phyloP scores from a whole-genome alignment of 306 rosid species.

The Clitoria ternatea region DNA sequence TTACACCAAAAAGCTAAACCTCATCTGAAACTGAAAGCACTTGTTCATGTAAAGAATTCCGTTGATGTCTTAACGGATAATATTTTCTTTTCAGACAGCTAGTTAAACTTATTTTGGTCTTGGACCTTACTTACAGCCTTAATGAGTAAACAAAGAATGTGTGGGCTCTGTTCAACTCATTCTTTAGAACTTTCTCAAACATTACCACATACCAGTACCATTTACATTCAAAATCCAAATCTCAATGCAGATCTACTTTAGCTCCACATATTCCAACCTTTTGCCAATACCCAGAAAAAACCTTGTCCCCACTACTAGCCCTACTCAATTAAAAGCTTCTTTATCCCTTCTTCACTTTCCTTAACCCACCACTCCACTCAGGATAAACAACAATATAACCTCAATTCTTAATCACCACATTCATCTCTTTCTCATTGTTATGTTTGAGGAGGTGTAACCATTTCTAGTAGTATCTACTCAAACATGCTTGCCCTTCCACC shows the following conservation, averaged over 20 bases:
- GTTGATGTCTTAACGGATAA: no score
- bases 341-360: conserved; percentile 32
- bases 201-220: conserved; percentile 31
- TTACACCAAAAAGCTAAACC: no score
- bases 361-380: conserved; percentile 22
- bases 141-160: conserved; percentile 1
- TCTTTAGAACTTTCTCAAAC: conserved; percentile 32
- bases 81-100: no score
- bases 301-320: conserved; percentile 46
- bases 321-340: conserved; percentile 56
- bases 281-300: conserved; percentile 46
- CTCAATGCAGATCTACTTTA: conserved; percentile 36
- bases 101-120: no score
- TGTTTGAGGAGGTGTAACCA: neutral
- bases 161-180: conserved; percentile 5
- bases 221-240: conserved; percentile 41
- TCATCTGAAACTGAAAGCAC: no score
- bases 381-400: neutral
- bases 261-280: conserved; percentile 33
- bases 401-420: neutral
- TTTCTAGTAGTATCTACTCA: neutral
- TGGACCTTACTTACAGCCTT: neutral
- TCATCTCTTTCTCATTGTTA: neutral
- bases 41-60: no score
- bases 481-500: conserved; percentile 44